These are phyloP conservation scores for Ophiostoma sp. DNA, from an alignment of 2,329 filamentous ascomycete genomes.

Conservation along the genomic window DNA sequence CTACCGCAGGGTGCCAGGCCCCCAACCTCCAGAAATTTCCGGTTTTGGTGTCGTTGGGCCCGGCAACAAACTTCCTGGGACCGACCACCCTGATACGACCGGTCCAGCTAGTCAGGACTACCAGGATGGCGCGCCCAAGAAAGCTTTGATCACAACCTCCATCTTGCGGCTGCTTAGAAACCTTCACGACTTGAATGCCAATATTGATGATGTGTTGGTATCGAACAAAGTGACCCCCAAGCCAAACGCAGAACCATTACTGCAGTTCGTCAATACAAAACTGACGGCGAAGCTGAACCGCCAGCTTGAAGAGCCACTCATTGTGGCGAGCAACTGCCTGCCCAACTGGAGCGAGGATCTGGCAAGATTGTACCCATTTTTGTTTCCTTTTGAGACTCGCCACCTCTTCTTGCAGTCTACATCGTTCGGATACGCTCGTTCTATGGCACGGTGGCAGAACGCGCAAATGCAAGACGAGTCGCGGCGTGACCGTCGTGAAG, in stretches of 20 bases:
- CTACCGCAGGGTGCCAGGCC: conserved; percentile 82
- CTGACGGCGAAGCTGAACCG: conserved; percentile 96
- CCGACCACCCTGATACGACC: background rate
- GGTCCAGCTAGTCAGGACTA: background rate
- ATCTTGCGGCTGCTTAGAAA: conserved; percentile 88
- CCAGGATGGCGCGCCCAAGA: conserved; percentile 58
- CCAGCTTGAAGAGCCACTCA: conserved; percentile 92
- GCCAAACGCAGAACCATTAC: conserved; percentile 76
- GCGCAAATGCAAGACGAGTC: conserved; percentile 79
- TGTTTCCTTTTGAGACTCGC: conserved; percentile 96
- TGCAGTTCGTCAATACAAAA: conserved; percentile 98
- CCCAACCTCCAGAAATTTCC: conserved; percentile 71
- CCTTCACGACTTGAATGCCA: conserved; percentile 87
- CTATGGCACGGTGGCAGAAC: conserved; percentile 97
- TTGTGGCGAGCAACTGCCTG: conserved; percentile 94
- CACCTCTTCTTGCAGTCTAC: conserved; percentile 97
- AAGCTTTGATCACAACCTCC: conserved; percentile 79
- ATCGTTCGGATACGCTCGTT: conserved; percentile 94
- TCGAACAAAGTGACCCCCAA: conserved; percentile 71
- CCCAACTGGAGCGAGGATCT: conserved; percentile 96
- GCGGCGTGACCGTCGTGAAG: conserved; percentile 80
- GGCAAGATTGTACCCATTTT: conserved; percentile 88
- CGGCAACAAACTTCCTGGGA: conserved; percentile 41
- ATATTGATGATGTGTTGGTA: conserved; percentile 84
- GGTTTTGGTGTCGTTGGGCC: conserved; percentile 58